These are phyloP conservation scores for Aspergillus kassunensis DNA, from an alignment of 495 filamentous ascomycete species.

Conservation along the genomic window DNA sequence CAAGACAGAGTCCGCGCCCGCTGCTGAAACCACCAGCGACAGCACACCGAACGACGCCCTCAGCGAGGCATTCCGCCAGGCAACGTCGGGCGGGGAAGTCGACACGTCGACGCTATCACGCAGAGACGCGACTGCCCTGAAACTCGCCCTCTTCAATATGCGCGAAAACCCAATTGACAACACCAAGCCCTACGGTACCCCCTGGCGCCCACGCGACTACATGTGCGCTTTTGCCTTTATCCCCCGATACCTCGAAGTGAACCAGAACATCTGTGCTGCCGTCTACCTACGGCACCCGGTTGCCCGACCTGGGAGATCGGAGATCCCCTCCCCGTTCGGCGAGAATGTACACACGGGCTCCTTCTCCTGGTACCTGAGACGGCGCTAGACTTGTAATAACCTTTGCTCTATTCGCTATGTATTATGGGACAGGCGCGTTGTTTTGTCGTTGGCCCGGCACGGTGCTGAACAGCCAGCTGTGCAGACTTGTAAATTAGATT, in stretches of 20 bases:
- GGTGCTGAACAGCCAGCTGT: slow-evolving; percentile 12
- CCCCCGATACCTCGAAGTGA: slow-evolving; percentile 92
- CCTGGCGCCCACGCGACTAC: slow-evolving; percentile 83
- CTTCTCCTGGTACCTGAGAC: slow-evolving; percentile 90
- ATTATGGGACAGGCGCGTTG: slow-evolving; percentile 37
- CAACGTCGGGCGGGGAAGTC: slow-evolving; percentile 34
- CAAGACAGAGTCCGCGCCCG: too few relatives aligned
- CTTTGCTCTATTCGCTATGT: slow-evolving; percentile 25
- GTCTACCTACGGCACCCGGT: slow-evolving; percentile 96
- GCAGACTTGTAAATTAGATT: slow-evolving; percentile 17
- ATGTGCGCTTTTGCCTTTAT: slow-evolving; percentile 94
- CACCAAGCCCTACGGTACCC: slow-evolving; percentile 81
- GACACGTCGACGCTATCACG: slow-evolving; percentile 38
- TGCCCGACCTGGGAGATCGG: slow-evolving; percentile 77
- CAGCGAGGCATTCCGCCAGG: slow-evolving; percentile 41
- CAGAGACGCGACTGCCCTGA: slow-evolving; percentile 39
- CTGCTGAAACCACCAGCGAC: slow-evolving; percentile 17
- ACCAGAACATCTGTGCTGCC: slow-evolving; percentile 90
- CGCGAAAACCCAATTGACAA: slow-evolving; percentile 71
- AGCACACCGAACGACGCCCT: slow-evolving; percentile 29
- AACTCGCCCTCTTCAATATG: slow-evolving; percentile 49
- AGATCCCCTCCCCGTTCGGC: slow-evolving; percentile 85
- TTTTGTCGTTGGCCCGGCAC: slow-evolving; percentile 24
- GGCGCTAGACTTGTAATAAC: slow-evolving; percentile 46
- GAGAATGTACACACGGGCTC: slow-evolving; percentile 63